Percentiles rank a stretch among this genome's conserved stretches.
Evolutionary conservation across 2,329 filamentous ascomycete species (phyloP).

Genomic region (Mariannaea elegans): DNA sequence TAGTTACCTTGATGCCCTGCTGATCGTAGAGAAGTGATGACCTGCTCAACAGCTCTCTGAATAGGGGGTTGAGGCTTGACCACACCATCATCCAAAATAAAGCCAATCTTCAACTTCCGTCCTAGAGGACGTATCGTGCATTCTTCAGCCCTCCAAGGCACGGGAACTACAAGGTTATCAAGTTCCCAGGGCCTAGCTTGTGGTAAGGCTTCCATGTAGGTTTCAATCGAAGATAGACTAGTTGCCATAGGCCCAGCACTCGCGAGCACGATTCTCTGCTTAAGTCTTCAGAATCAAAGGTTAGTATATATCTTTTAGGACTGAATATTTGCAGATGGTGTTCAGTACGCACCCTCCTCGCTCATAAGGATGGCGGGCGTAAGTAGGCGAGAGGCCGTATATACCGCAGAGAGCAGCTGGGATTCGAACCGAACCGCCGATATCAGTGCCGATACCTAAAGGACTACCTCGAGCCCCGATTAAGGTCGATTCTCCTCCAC

Average conservation of each 20-base stretch:
- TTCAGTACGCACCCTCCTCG: conserved; percentile 9
- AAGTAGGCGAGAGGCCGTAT: conserved; percentile 20
- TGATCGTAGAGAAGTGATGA: not conserved
- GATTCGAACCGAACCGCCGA: conserved; percentile 22
- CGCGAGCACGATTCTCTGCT: conserved; percentile 17
- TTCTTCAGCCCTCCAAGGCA: conserved; percentile 13
- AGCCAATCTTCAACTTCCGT: conserved; percentile 17
- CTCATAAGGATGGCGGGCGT: conserved; percentile 20
- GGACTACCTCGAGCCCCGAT: conserved; percentile 13
- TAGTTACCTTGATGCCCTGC: conserved; percentile 23
- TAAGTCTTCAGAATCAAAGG: not conserved
- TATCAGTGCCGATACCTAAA: conserved; percentile 20
- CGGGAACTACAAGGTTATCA: conserved; percentile 1
- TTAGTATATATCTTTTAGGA: too few species aligned
- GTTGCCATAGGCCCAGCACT: conserved; percentile 16
- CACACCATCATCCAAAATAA: conserved; percentile 20
- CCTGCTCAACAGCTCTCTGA: conserved; percentile 7
- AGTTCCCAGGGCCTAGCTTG: conserved; percentile 15
- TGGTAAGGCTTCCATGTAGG: conserved; percentile 20
- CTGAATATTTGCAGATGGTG: too few species aligned
- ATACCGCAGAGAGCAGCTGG: conserved; percentile 17
- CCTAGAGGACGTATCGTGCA: conserved; percentile 5
- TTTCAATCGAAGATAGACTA: conserved; percentile 13
- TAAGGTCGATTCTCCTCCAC: conserved; percentile 16
- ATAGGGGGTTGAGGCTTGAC: conserved; percentile 20